Evolutionary conservation across 768 basidiomycete genomes (phyloP), one percentile per base, ranked within the genome.

Genomic region (Tricholoma terreum): DNA sequence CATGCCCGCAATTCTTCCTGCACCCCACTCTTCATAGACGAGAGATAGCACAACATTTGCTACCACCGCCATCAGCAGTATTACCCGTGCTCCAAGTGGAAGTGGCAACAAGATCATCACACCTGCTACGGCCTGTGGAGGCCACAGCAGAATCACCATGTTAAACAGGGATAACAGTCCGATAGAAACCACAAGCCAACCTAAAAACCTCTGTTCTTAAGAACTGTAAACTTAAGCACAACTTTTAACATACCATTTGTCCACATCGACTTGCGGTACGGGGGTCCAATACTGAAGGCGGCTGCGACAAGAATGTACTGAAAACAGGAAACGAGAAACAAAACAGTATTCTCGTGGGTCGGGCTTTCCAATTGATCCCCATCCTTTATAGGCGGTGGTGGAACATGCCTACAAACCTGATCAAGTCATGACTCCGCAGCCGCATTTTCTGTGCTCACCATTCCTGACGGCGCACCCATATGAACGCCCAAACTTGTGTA

Each of bases 251-350:
- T 67, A 95, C 95, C 84, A 67, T 99, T 99, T 14, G 94, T 92
- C 84, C 90, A 94, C 81, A 98, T 91, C 22, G 94, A 82, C 71
- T 92, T 90, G 50, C 97, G 84, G 71, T 96, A 99, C 4, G 97
- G 97, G 3, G 95, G 95, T 0, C 97, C 97, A 62, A 98, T 97
- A 69, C 92, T 96, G 75, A 98, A 99, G 0, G 98, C 94, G 0
- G 89, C 96, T 11, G 96, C 97, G 7, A 97, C 92, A 50, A 98
- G 78, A 66, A 98, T 92, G 71, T 99, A 99, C 74, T 99, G 97
- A 85, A 98, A 98, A 60, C 94, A 97, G 9, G 97, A 98, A 43
- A 98, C 78, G 61, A 98, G 73, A 76, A 99, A 99, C 56, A 99
- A 73, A 27, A 83, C 85, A 5, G 97, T 86, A 69, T 99, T 98